Evolutionary conservation across 805 yeast genomes (phyloP).

Genomic region (Saturnispora sekii): DNA sequence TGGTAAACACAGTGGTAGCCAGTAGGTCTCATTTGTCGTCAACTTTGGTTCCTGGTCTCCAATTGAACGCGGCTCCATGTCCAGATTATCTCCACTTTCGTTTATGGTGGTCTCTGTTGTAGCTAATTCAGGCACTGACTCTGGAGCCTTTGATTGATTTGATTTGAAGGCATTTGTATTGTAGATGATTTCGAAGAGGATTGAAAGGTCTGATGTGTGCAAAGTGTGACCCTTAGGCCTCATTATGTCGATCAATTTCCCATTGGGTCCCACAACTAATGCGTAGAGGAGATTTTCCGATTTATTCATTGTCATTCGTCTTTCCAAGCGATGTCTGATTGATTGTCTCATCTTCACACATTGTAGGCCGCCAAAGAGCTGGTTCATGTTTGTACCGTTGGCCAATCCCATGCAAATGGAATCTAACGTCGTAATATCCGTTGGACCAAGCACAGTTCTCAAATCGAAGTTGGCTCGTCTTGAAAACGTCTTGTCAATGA

Average conservation of each 20-base stretch:
- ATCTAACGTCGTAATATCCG: constrained; percentile 66
- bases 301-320: constrained; percentile 39
- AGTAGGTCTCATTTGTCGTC: constrained; percentile 55
- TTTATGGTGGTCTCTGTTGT: not conserved
- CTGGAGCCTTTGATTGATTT: constrained; percentile 16
- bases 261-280: constrained; percentile 52
- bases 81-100: no score
- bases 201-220: constrained; percentile 72
- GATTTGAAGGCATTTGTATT: constrained; percentile 41
- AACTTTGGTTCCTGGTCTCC: constrained; percentile 15
- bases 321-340: constrained; percentile 47
- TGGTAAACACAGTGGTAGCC: constrained; percentile 93
- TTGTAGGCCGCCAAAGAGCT: constrained; percentile 57
- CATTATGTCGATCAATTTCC: constrained; percentile 57
- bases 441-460: constrained; percentile 60
- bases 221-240: constrained; percentile 72
- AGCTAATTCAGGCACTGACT: not conserved
- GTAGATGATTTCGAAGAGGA: constrained; percentile 62
- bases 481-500: constrained; percentile 56
- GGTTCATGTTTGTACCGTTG: constrained; percentile 44
- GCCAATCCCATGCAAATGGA: constrained; percentile 47
- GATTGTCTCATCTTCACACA: constrained; percentile 50
- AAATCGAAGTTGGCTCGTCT: constrained; percentile 75
- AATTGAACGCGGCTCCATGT: not conserved
- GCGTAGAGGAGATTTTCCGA: constrained; percentile 63